phyloP scores from a whole-genome alignment of 2,329 filamentous ascomycete species.

The Pseudocercospora cruenta region DNA sequence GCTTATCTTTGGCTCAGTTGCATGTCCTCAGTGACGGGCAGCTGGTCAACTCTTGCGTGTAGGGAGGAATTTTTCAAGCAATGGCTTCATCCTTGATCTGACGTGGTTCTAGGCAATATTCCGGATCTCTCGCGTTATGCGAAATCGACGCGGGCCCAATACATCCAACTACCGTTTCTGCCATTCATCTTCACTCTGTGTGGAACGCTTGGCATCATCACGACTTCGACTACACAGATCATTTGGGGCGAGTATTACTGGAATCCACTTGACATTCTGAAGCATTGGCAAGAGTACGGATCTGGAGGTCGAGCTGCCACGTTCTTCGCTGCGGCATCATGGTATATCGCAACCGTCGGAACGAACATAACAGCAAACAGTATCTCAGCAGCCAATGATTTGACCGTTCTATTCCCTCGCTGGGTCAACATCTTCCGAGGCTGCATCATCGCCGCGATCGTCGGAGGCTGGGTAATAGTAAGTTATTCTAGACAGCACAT shows the following conservation, averaged over 20 bases:
- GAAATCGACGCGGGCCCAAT: slow-evolving; percentile 31
- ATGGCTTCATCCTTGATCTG: not conserved
- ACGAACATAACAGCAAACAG: slow-evolving; percentile 58
- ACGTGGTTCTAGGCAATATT: slow-evolving; percentile 30
- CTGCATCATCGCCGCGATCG: slow-evolving; percentile 50
- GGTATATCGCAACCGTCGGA: slow-evolving; percentile 59
- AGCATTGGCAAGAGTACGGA: slow-evolving; percentile 15
- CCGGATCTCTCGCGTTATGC: slow-evolving; percentile 41
- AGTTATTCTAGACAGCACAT: no score
- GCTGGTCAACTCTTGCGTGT: slow-evolving; percentile 46
- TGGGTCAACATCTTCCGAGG: slow-evolving; percentile 50
- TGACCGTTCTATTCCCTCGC: slow-evolving; percentile 54
- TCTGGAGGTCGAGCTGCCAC: slow-evolving; percentile 27
- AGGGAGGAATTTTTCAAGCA: not conserved
- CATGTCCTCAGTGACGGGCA: slow-evolving; percentile 53
- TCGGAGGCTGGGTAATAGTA: slow-evolving; percentile 57
- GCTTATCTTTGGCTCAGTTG: slow-evolving; percentile 47
- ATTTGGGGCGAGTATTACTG: slow-evolving; percentile 53
- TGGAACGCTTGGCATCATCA: slow-evolving; percentile 59
- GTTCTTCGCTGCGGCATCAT: slow-evolving; percentile 26
- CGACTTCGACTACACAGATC: slow-evolving; percentile 57
- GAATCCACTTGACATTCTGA: slow-evolving; percentile 27
- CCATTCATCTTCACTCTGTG: slow-evolving; percentile 52
- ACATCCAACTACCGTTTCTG: slow-evolving; percentile 44
- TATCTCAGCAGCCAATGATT: slow-evolving; percentile 57